Base-by-base conservation (phyloP, 306 rosid genomes). In the Cyamopsis tetragonoloba region DNA sequence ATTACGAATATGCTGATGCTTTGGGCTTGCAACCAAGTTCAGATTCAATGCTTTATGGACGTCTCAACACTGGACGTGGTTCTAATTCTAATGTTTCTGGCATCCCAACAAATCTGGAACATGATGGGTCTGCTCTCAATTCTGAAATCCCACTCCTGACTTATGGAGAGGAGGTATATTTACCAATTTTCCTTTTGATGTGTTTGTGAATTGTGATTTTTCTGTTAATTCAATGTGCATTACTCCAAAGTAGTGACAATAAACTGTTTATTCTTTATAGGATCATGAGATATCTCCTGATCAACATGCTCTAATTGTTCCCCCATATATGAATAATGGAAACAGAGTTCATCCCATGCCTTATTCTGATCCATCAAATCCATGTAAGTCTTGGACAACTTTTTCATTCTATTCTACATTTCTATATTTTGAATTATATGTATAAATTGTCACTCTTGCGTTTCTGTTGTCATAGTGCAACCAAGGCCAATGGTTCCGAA, bases 401-500 rank as follows among this genome's bases (percentile, higher is more conserved):
- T 27, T 37, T 23, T 10, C 39, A 27, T 53, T 68, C 38, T 53
- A n/a, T n/a, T n/a, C 39, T 42, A 19, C 42, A 35, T 71, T 38
- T 43, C 30, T 12, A 19, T n/a, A 20, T 39, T 10, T 19, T 49
- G 9, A 38, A 42, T 42, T 70, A 11, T 56, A 22, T 60, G 38
- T 11, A 39, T 3, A 15, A 42, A 68, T 43, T n/a, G 28, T 20
- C 17, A 15, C 10, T 31, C 14, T 62, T 32, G 12, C 26, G 27
- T 35, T 73, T 71, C 43, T 41, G 26, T 61, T 73, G 38, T 70
- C 39, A 15, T 14, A 90, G 97, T 84, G 85, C 97, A 93, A 83
- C 86, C 96, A 39, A 86, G 99, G 72, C 95, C 99, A 1, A 88
- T 93, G 99, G 97, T 82, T 67, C 97, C 96, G 12, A 82, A 90